phyloP scores from a whole-genome alignment of 2,329 filamentous ascomycete species.

The Colletotrichum camelliae region DNA sequence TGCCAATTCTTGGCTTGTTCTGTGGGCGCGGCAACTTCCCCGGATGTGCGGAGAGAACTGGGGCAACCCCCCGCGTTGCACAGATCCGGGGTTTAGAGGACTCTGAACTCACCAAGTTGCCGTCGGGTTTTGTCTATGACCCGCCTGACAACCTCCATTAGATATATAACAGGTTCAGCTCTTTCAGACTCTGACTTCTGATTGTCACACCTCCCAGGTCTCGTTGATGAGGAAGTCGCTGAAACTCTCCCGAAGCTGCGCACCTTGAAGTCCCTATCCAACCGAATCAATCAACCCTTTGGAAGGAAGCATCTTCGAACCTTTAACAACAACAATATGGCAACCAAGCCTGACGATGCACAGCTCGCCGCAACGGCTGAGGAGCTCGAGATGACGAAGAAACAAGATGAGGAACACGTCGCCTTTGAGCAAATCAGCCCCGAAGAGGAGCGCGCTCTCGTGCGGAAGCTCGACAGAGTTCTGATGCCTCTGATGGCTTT shows the following conservation, averaged over 20 bases:
- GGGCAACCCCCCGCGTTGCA: background rate
- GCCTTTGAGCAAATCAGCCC: background rate
- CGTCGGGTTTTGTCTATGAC: background rate
- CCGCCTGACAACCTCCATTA: background rate
- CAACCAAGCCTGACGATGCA: background rate
- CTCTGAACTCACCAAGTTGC: background rate
- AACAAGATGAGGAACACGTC: background rate
- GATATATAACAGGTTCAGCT: background rate
- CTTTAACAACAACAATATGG: background rate
- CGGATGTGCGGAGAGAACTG: background rate
- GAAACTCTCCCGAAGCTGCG: rapidly evolving
- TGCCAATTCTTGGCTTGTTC: background rate
- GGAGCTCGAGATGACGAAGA: slow-evolving; percentile 2
- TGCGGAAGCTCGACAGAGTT: slow-evolving; percentile 20
- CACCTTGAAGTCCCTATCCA: background rate
- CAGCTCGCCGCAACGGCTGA: background rate
- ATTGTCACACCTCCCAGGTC: background rate
- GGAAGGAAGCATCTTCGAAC: rapidly evolving
- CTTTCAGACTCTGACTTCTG: rapidly evolving
- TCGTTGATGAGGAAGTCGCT: background rate
- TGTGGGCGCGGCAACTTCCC: background rate
- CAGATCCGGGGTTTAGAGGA: background rate
- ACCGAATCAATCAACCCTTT: background rate
- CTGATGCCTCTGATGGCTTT: slow-evolving; percentile 22
- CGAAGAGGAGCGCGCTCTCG: background rate